These are phyloP conservation scores for Vitis hybrid DNA, from an alignment of 177 flowering plant genomes.

Conservation along the genomic window DNA sequence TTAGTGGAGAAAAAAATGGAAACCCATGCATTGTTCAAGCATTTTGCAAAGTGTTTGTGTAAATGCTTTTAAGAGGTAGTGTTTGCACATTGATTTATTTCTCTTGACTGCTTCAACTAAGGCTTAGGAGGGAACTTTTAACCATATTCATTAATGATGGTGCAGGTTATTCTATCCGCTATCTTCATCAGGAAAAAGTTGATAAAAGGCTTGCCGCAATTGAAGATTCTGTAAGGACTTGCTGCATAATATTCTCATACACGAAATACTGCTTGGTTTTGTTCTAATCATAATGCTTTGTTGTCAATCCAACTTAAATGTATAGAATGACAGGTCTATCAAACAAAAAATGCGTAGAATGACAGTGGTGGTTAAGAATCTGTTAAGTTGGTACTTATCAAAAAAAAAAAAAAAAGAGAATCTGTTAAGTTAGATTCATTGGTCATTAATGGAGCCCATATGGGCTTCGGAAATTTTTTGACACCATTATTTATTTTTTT, in stretches of 20 bases:
- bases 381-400: too few relatives aligned
- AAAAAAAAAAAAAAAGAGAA: background rate
- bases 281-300: background rate
- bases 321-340: too few relatives aligned
- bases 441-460: too few relatives aligned
- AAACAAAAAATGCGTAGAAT: background rate
- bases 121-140: background rate
- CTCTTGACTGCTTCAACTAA: background rate
- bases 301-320: background rate
- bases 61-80: too few relatives aligned
- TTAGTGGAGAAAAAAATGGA: too few relatives aligned
- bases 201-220: constrained; percentile 80
- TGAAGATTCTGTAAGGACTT: constrained; percentile 72
- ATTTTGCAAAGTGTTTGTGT: too few relatives aligned
- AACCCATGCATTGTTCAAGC: too few relatives aligned
- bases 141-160: background rate
- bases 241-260: background rate
- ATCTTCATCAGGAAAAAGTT: constrained; percentile 65
- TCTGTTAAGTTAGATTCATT: too few relatives aligned
- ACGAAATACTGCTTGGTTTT: background rate
- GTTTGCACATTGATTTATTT: background rate
- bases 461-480: too few relatives aligned
- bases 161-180: constrained; percentile 85
- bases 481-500: too few relatives aligned
- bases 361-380: too few relatives aligned